A percentile compares a stretch with the other conserved stretches of the same genome.
phyloP scores from a whole-genome alignment of 2,329 filamentous ascomycete species.

The Geosmithia flava region DNA sequence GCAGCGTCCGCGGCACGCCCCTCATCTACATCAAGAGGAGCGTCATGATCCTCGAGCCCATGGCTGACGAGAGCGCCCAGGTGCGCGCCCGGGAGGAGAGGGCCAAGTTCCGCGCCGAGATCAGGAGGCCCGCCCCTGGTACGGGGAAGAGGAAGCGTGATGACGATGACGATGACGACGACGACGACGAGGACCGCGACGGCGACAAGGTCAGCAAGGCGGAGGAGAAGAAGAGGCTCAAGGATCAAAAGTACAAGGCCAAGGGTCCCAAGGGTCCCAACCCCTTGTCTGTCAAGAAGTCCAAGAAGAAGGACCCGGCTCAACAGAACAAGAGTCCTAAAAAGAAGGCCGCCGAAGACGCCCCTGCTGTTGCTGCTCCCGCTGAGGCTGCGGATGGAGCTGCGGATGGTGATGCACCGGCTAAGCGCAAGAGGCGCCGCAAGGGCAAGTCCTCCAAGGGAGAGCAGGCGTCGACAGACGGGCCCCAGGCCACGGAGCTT shows the following conservation, averaged over 20 bases:
- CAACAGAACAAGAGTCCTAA: conserved; percentile 10
- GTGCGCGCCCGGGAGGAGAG: conserved; percentile 57
- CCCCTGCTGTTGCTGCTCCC: background rate
- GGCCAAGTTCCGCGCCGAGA: conserved; percentile 59
- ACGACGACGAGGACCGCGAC: conserved; percentile 27
- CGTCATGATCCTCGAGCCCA: conserved; percentile 61
- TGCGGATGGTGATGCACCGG: conserved; percentile 12
- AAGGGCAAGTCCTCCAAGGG: conserved; percentile 14
- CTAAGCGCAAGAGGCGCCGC: conserved; percentile 18
- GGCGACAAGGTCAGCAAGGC: conserved; percentile 2
- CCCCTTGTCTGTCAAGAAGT: conserved; percentile 58
- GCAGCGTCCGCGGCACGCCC: conserved; percentile 59
- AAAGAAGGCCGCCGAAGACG: conserved; percentile 8
- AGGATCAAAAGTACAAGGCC: conserved; percentile 42
- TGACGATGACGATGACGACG: conserved; percentile 19
- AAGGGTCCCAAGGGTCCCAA: conserved; percentile 59
- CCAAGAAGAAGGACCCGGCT: conserved; percentile 35
- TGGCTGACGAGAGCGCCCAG: conserved; percentile 54
- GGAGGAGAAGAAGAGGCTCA: conserved; percentile 36
- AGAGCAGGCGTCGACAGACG: background rate
- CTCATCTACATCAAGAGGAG: conserved; percentile 68
- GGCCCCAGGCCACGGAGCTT: background rate
- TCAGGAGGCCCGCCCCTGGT: conserved; percentile 33
- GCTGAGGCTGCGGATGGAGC: conserved; percentile 1
- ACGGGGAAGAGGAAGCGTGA: conserved; percentile 37